Conservation (phyloP, 2,329 filamentous ascomycete species). For the Clonostachys solani region DNA sequence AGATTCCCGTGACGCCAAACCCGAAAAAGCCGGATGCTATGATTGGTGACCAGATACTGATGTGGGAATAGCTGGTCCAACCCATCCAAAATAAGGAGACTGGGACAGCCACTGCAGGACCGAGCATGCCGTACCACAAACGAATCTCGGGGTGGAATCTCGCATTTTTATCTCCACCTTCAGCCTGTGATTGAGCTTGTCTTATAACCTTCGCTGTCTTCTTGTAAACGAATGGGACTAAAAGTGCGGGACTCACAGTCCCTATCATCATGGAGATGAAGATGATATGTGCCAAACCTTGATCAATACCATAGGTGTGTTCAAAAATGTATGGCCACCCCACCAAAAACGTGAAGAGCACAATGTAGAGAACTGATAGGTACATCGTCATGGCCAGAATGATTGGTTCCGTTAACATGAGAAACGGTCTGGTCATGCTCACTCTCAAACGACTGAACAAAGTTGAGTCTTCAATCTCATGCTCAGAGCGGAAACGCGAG, state of each 20-base stretch:
- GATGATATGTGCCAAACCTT: slow-evolving; percentile 34
- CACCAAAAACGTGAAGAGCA: slow-evolving; percentile 48
- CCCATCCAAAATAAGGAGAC: slow-evolving; percentile 46
- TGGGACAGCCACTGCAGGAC: slow-evolving; percentile 32
- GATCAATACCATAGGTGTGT: slow-evolving; percentile 30
- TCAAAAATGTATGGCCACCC: slow-evolving; percentile 46
- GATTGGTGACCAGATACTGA: slow-evolving; percentile 40
- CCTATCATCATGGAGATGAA: slow-evolving; percentile 39
- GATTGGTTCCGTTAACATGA: slow-evolving; percentile 29
- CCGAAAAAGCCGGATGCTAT: slow-evolving; percentile 36
- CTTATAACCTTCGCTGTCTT: slow-evolving; percentile 11
- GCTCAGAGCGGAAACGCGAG: slow-evolving; percentile 56
- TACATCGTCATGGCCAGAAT: slow-evolving; percentile 41
- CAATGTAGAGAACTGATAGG: slow-evolving; percentile 45
- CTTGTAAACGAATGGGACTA: slow-evolving; percentile 25
- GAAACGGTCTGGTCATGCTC: slow-evolving; percentile 34
- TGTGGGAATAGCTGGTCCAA: slow-evolving; percentile 34
- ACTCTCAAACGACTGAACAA: slow-evolving; percentile 48
- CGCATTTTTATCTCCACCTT: slow-evolving; percentile 1
- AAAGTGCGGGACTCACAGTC: slow-evolving; percentile 21
- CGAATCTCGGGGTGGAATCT: slow-evolving; percentile 27
- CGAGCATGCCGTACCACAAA: slow-evolving; percentile 36
- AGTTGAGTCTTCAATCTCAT: slow-evolving; percentile 49
- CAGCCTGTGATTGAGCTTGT: too few species aligned
- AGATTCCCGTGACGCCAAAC: slow-evolving; percentile 37